Conservation (phyloP, 2,329 filamentous ascomycete genomes). For the Penicillium sp. region DNA sequence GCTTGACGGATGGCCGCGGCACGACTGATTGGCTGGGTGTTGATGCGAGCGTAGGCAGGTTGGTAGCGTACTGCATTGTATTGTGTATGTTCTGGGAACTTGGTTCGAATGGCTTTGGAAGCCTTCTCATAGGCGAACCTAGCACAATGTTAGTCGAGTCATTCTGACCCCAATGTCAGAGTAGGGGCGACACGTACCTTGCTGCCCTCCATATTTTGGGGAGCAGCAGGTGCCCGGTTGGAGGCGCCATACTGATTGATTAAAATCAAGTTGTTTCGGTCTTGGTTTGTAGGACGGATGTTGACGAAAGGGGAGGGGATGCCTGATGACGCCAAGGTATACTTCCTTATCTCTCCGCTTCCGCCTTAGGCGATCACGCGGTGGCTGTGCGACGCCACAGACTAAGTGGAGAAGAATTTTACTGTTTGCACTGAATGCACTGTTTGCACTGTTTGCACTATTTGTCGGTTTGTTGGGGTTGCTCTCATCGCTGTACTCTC, state of each 20-base stretch:
- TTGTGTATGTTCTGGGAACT: conserved; percentile 43
- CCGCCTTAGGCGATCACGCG: conserved; percentile 9
- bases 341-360: conserved; percentile 22
- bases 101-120: conserved; percentile 44
- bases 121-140: conserved; percentile 54
- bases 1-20: conserved; percentile 64
- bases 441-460: neutral
- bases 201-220: conserved; percentile 52
- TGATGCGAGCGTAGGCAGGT: conserved; percentile 60
- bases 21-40: conserved; percentile 62
- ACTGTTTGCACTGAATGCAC: neutral
- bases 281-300: conserved; percentile 13
- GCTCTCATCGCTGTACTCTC: too few species aligned
- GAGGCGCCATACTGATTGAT: conserved; percentile 47
- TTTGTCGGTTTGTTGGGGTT: too few species aligned
- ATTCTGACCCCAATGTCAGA: neutral
- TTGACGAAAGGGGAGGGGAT: conserved; percentile 19
- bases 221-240: conserved; percentile 52
- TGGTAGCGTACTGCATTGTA: conserved; percentile 54
- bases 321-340: conserved; percentile 29
- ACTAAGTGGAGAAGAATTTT: neutral
- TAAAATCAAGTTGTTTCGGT: conserved; percentile 11
- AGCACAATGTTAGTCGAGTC: conserved; percentile 26
- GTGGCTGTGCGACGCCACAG: conserved; percentile 24
- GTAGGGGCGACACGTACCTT: conserved; percentile 38